These are phyloP conservation scores for Choiromyces venosus DNA, from an alignment of 495 filamentous ascomycete species.

Conservation along the genomic window DNA sequence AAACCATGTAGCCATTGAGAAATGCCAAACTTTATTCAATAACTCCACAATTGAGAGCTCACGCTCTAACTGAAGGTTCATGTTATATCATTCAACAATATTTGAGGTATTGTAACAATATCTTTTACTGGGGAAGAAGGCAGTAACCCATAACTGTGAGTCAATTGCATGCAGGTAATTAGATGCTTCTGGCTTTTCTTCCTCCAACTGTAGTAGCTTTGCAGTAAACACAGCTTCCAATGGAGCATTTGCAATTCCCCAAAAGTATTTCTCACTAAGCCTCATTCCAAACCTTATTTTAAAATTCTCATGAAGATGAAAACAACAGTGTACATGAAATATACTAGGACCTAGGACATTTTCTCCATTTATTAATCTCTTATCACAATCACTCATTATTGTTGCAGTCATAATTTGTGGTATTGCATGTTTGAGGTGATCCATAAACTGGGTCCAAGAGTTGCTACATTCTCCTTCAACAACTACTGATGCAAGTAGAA, in stretches of 20 bases:
- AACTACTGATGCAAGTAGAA: slow-evolving; percentile 16
- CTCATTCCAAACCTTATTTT: neutral
- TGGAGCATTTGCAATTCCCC: too few relatives aligned
- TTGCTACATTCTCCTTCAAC: slow-evolving; percentile 20
- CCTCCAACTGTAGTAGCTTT: too few relatives aligned
- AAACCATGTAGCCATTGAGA: too few relatives aligned
- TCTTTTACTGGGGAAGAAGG: neutral
- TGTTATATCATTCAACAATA: too few relatives aligned
- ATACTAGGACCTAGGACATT: neutral
- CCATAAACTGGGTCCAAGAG: slow-evolving; percentile 12
- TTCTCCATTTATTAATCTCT: neutral
- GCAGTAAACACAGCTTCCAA: too few relatives aligned
- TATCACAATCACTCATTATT: slow-evolving; percentile 23
- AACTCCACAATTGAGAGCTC: too few relatives aligned
- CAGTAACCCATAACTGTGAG: slow-evolving; percentile 7
- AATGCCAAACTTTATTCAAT: too few relatives aligned
- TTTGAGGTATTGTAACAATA: slow-evolving; percentile 10
- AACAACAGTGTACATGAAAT: too few relatives aligned
- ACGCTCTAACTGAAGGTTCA: too few relatives aligned
- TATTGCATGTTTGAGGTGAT: slow-evolving; percentile 8
- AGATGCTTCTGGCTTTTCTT: slow-evolving; percentile 5
- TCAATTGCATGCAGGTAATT: slow-evolving; percentile 4
- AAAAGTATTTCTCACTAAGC: too few relatives aligned
- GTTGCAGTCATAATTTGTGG: too few relatives aligned
- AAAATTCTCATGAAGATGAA: neutral